These are phyloP conservation scores for Carex scoparia DNA, from an alignment of 176 grass and related monocot species.

Conservation along the genomic window DNA sequence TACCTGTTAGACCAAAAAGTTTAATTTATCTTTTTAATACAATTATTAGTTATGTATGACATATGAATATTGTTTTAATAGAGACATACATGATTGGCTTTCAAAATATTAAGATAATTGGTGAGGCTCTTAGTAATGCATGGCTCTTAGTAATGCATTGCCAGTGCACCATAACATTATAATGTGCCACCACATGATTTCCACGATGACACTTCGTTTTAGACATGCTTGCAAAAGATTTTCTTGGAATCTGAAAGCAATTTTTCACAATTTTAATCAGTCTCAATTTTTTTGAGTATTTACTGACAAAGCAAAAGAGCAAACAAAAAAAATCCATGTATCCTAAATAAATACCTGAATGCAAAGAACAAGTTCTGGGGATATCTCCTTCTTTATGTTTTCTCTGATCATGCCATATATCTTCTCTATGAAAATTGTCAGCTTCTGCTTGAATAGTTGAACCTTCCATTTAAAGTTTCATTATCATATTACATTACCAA, in stretches of 20 bases:
- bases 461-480: slow-evolving; percentile 40
- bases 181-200: slow-evolving; percentile 64
- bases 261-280: not conserved
- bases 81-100: slow-evolving; percentile 82
- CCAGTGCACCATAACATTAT: slow-evolving; percentile 90
- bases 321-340: not conserved
- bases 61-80: not conserved
- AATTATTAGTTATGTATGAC: not conserved
- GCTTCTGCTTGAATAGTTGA: slow-evolving; percentile 96
- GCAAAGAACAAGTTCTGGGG: slow-evolving; percentile 78
- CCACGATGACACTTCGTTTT: slow-evolving; percentile 38
- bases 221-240: slow-evolving; percentile 67
- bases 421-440: slow-evolving; percentile 95
- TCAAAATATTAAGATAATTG: slow-evolving; percentile 74
- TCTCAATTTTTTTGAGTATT: not conserved
- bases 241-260: slow-evolving; percentile 69
- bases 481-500: not conserved
- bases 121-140: slow-evolving; percentile 83
- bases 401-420: slow-evolving; percentile 98
- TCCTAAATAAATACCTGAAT: slow-evolving; percentile 56
- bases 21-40: not conserved
- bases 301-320: not conserved
- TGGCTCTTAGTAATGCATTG: slow-evolving; percentile 82
- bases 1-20: slow-evolving; percentile 35
- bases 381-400: slow-evolving; percentile 97